Evolutionary conservation across 768 basidiomycete species (phyloP).

Genomic region (Naganishia friedmannii): DNA sequence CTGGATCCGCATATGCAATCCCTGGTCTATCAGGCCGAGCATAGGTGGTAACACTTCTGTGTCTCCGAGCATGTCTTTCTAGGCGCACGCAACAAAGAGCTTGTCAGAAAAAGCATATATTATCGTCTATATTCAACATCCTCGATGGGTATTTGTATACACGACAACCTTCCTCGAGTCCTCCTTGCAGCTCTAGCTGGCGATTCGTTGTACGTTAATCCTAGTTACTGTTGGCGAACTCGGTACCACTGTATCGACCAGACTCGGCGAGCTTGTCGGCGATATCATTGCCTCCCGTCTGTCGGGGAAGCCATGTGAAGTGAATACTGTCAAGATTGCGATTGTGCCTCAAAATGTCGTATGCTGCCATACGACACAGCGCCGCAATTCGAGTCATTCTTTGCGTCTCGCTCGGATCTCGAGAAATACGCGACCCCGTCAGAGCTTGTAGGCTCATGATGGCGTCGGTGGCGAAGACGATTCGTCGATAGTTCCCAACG

Average conservation of each 20-base stretch:
- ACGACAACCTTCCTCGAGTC: no score
- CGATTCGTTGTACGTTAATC: background rate
- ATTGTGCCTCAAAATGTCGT: background rate
- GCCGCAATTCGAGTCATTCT: background rate
- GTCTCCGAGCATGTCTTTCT: no score
- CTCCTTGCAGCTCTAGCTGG: no score
- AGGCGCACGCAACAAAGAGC: no score
- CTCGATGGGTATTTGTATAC: no score
- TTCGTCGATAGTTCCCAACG: background rate
- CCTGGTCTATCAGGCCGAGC: no score
- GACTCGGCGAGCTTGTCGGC: background rate
- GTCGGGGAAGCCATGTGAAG: conserved; percentile 12
- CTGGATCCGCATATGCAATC: background rate
- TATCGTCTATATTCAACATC: no score
- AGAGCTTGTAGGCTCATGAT: conserved; percentile 8
- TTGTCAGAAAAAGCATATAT: no score
- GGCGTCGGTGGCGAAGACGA: background rate
- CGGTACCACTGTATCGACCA: background rate
- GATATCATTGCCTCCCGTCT: background rate
- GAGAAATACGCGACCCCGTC: no score
- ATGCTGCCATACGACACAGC: background rate
- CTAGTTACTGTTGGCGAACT: background rate
- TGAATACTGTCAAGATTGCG: background rate
- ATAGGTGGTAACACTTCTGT: no score
- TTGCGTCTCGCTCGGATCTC: background rate